Base-by-base conservation (phyloP, 768 basidiomycete species). In the Pisolithus marmoratus region DNA sequence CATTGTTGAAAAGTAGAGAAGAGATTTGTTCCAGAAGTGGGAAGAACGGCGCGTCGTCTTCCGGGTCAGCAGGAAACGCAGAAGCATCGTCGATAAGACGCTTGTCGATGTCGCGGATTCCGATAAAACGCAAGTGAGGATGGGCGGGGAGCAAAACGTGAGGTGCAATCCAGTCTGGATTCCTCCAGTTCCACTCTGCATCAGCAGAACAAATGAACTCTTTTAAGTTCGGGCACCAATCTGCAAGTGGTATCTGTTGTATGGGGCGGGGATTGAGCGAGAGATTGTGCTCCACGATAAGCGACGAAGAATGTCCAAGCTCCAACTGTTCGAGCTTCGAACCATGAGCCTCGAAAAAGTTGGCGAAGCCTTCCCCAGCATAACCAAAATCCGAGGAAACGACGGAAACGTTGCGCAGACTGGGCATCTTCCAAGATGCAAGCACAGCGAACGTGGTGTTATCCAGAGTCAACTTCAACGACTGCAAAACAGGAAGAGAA, bases 151-250 rank as follows among this genome's bases (percentile, higher is more conserved):
- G 74, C 6, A 89, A 70, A 38, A 85, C 74, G 50, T 89, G 87
- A 3, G 87, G 85, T 14, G 87, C 84, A 59, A 88, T 87, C 87
- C 86, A 88, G 61, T 89, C 85, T 0, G 87, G 87, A 48, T 72
- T 75, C 58, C 81, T 76, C 87, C 87, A 88, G 55, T 87, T 84
- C 87, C 87, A 89, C 59, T 85, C 85, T 1, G 85, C 86, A 54
- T 88, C 85, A 2, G 87, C 86, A 41, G 77, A 79, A 61, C 85
- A 87, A 46, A 89, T 83, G 63, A 89, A 84, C 59, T 86, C 76
- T 31, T 69, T 70, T 36, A 89, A 71, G 56, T 83, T 81, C 0
- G 87, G 87, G 56, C 84, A 86, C 81, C 82, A 85, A 17, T 72
- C 72, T n/a, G 80, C 81, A 6, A 88, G 72, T 4, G 78, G 78